Evolutionary conservation across 164 flowering plant genomes (phyloP).

Genomic region (Saururus chinensis): DNA sequence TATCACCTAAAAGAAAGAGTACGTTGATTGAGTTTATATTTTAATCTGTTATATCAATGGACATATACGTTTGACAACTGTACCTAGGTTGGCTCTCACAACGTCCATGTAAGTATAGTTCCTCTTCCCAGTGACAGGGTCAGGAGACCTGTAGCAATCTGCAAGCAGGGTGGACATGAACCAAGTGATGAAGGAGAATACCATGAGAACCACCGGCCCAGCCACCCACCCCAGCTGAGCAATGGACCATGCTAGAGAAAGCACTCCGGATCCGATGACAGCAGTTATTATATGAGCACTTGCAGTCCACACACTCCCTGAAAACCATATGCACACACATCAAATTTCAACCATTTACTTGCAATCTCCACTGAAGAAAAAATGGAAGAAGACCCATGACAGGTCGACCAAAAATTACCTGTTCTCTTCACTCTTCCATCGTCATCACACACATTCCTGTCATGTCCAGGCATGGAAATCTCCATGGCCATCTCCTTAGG

Average conservation of each 20-base stretch:
- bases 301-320: constrained; percentile 77
- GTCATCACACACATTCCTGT: constrained; percentile 11
- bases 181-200: constrained; percentile 72
- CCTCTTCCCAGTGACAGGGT: constrained; percentile 68
- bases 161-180: constrained; percentile 76
- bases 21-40: too few relatives aligned
- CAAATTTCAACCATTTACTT: not conserved
- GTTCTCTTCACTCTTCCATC: constrained; percentile 21
- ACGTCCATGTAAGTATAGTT: constrained; percentile 92
- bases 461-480: not conserved
- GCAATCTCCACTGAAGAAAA: not conserved
- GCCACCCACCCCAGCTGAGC: constrained; percentile 94
- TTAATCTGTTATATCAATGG: too few relatives aligned
- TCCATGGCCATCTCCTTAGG: not conserved
- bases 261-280: constrained; percentile 93
- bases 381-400: not conserved
- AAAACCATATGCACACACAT: constrained; percentile 1
- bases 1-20: too few relatives aligned
- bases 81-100: constrained; percentile 73
- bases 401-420: too few relatives aligned
- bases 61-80: not conserved
- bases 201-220: constrained; percentile 57
- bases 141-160: constrained; percentile 74
- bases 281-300: constrained; percentile 96
- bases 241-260: constrained; percentile 82